These are phyloP conservation scores for Carex cristatella DNA, from an alignment of 176 grass and related monocot genomes.

Conservation along the genomic window DNA sequence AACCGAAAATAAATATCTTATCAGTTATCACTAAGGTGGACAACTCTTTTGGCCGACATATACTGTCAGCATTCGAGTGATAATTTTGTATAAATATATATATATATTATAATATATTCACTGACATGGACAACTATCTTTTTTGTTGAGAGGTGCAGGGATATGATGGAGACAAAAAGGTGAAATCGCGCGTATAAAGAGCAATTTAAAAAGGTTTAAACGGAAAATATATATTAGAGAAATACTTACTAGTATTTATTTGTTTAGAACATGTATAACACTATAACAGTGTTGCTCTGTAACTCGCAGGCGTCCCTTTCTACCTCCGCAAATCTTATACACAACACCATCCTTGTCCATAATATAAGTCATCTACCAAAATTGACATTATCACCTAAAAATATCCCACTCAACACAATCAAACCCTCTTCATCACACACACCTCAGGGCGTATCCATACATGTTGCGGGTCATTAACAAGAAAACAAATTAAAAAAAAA, in stretches of 20 bases:
- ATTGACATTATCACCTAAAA: slow-evolving; percentile 12
- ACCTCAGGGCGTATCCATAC: neutral
- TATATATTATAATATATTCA: slow-evolving; percentile 8
- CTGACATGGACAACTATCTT: neutral
- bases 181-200: neutral
- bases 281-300: neutral
- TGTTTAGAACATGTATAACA: neutral
- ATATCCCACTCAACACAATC: neutral
- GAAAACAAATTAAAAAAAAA: no score
- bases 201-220: neutral
- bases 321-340: slow-evolving; percentile 11
- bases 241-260: neutral
- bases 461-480: neutral
- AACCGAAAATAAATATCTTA: neutral
- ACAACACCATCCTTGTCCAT: slow-evolving; percentile 18
- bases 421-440: neutral
- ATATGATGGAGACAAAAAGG: neutral
- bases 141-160: neutral
- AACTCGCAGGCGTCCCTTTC: slow-evolving; percentile 16
- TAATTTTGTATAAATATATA: neutral
- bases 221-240: neutral
- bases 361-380: slow-evolving; percentile 12
- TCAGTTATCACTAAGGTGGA: neutral
- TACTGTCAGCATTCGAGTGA: neutral
- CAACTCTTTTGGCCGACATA: neutral